A percentile compares a stretch with the other conserved stretches of the same genome.
Conservation (phyloP, 2,329 filamentous ascomycete species). For the Aureobasidium sp. region DNA sequence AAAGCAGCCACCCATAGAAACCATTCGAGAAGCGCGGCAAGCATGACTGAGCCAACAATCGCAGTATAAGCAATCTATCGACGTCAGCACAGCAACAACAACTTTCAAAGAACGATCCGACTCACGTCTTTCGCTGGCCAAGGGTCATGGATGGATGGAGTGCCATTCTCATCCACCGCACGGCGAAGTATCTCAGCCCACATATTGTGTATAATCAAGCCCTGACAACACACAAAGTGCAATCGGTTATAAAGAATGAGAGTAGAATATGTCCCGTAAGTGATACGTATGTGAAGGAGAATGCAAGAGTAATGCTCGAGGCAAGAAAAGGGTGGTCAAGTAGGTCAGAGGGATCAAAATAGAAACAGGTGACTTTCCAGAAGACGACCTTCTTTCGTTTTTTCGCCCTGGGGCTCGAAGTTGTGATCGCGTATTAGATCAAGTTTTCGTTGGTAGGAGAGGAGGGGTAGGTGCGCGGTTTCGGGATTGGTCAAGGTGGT, state of each 20-base stretch:
- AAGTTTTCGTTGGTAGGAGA: background rate
- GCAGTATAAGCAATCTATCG: conserved; percentile 72
- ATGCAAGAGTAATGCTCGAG: background rate
- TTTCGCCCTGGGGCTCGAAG: background rate
- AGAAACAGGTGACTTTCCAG: conserved; percentile 2
- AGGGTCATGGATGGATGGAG: conserved; percentile 24
- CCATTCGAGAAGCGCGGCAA: conserved; percentile 85
- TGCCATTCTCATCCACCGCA: background rate
- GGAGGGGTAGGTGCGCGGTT: background rate
- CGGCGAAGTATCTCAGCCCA: background rate
- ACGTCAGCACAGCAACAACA: background rate
- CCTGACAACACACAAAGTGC: background rate
- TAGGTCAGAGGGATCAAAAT: background rate
- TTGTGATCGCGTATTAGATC: background rate
- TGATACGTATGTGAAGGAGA: background rate
- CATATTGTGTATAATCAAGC: background rate
- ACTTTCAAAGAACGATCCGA: background rate
- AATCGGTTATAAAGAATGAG: background rate
- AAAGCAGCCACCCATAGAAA: conserved; percentile 92
- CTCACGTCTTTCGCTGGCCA: conserved; percentile 35
- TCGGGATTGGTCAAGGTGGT: background rate
- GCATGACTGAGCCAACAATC: conserved; percentile 71
- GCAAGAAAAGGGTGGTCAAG: background rate
- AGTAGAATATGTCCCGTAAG: background rate
- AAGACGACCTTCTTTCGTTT: background rate